These are phyloP conservation scores for Penicillium sp. DNA, from an alignment of 2,329 filamentous ascomycete species.

Conservation along the genomic window DNA sequence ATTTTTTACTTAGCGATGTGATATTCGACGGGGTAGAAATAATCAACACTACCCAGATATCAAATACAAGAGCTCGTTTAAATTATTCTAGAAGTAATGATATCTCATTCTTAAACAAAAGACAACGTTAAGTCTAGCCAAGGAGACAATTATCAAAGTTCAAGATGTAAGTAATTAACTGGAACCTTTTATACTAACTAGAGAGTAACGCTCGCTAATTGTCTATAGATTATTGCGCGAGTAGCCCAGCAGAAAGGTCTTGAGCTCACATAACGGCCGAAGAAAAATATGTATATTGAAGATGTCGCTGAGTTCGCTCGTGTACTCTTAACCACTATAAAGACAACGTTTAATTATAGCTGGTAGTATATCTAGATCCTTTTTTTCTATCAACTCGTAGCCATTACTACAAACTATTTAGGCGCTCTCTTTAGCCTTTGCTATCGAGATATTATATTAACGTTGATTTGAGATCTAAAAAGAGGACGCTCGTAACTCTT, in stretches of 20 bases:
- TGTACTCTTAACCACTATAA: slow-evolving; percentile 30
- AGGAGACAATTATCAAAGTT: slow-evolving; percentile 24
- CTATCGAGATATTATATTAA: slow-evolving; percentile 27
- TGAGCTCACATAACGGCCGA: slow-evolving; percentile 17
- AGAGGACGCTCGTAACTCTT: slow-evolving; percentile 21
- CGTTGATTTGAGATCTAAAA: slow-evolving; percentile 29
- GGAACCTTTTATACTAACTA: not conserved
- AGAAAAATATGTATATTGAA: slow-evolving; percentile 35
- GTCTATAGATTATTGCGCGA: slow-evolving; percentile 27
- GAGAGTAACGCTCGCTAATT: slow-evolving; percentile 10
- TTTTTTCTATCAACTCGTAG: slow-evolving; percentile 29
- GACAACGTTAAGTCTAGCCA: slow-evolving; percentile 14
- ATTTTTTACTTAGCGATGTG: slow-evolving; percentile 25
- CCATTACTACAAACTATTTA: slow-evolving; percentile 28
- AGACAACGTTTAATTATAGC: slow-evolving; percentile 33
- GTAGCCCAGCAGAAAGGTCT: slow-evolving; percentile 29
- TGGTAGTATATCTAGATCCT: slow-evolving; percentile 29
- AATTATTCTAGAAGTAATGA: slow-evolving; percentile 28
- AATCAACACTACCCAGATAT: slow-evolving; percentile 6
- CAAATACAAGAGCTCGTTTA: slow-evolving; percentile 22
- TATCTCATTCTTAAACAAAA: slow-evolving; percentile 24
- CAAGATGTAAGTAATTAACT: slow-evolving; percentile 18
- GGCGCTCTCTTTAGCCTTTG: slow-evolving; percentile 26
- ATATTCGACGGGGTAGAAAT: slow-evolving; percentile 16
- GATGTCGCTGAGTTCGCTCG: slow-evolving; percentile 33